These are phyloP conservation scores for Bisporella sp. DNA, from an alignment of 2,329 filamentous ascomycete species.

Conservation along the genomic window DNA sequence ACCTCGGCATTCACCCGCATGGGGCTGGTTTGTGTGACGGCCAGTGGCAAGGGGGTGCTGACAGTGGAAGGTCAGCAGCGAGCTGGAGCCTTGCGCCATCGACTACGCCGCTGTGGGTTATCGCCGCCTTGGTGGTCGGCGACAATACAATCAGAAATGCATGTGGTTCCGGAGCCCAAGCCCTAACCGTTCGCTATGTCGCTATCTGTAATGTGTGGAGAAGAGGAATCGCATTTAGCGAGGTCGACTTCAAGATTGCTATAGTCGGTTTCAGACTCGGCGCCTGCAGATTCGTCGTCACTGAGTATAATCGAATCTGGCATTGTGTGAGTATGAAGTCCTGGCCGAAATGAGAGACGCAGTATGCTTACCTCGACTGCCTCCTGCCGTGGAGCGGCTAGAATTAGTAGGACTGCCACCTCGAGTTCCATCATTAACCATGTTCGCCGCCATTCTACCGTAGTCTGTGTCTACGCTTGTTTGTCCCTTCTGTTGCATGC, in stretches of 20 bases:
- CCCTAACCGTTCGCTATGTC: no score
- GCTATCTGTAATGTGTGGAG: no score
- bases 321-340: slow-evolving; percentile 11
- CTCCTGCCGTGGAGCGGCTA: slow-evolving; percentile 8
- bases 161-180: no score
- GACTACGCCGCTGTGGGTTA: no score
- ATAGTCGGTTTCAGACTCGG: slow-evolving; percentile 13
- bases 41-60: no score
- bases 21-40: no score
- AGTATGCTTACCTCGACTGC: slow-evolving; percentile 13
- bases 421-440: slow-evolving; percentile 7
- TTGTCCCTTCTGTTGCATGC: slow-evolving; percentile 9
- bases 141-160: no score
- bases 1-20: no score
- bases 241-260: slow-evolving; percentile 10
- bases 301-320: slow-evolving; percentile 15
- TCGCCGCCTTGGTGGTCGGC: no score
- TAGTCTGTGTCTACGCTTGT: slow-evolving; percentile 8
- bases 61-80: no score
- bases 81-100: no score
- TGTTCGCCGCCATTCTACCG: slow-evolving; percentile 4
- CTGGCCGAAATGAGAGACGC: slow-evolving; percentile 9
- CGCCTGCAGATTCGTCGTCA: slow-evolving; percentile 11
- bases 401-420: slow-evolving; percentile 8
- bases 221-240: no score